These are phyloP conservation scores for Globisporangium echinulatum DNA, from an alignment of 352 stramenopile species.

Conservation along the genomic window DNA sequence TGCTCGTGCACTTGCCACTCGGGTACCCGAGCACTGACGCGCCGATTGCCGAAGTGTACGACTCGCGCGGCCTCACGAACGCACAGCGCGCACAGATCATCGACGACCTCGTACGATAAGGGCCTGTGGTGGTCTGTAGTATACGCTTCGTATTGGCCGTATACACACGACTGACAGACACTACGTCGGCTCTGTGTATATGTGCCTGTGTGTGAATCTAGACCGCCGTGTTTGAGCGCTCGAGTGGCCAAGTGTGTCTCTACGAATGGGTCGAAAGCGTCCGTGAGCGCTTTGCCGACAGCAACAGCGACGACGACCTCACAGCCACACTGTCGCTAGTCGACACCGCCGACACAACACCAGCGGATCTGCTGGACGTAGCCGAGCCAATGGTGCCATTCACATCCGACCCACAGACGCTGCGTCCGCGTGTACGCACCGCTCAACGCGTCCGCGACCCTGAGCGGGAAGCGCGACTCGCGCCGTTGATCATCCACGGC, in stretches of 20 bases:
- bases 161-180: too few species aligned
- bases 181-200: background rate
- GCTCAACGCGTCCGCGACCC: conserved; percentile 50
- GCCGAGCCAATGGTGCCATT: conserved; percentile 24
- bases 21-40: conserved; percentile 64
- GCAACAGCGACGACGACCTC: conserved; percentile 20
- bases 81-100: conserved; percentile 57
- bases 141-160: too few species aligned
- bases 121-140: too few species aligned
- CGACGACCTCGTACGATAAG: conserved; percentile 35
- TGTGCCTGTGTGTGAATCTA: background rate
- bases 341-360: too few species aligned
- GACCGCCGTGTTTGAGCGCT: conserved; percentile 50
- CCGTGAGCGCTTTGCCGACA: conserved; percentile 58
- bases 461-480: conserved; percentile 41
- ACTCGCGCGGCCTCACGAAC: conserved; percentile 77
- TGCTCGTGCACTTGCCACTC: conserved; percentile 65
- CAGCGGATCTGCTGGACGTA: conserved; percentile 4
- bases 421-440: conserved; percentile 56
- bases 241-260: conserved; percentile 73
- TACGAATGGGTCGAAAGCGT: conserved; percentile 86
- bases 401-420: conserved; percentile 44
- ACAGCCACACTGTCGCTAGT: background rate
- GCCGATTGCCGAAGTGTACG: conserved; percentile 72
- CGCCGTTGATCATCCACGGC: conserved; percentile 66